Base-by-base conservation (phyloP, 371 early-diverging fungal genomes). In the Mortierella sp. region DNA sequence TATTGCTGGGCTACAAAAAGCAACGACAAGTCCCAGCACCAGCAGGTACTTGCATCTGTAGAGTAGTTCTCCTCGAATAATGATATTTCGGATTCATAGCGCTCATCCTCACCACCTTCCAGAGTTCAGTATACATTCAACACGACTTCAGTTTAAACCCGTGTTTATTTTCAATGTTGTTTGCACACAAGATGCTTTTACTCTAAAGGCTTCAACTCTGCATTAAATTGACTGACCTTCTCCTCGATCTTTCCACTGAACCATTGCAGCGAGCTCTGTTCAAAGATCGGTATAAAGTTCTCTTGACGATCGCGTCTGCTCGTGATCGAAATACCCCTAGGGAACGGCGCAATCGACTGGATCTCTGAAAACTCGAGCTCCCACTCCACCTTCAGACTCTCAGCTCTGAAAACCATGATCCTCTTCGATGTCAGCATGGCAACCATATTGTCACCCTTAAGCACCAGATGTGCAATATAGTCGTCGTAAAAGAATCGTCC, bases 401-500 rank as follows among this genome's bases (percentile, higher is more conserved):
- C 56, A n/a, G 86, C 91, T 39, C 87, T 80, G 43, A 92, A 83
- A 12, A 93, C 78, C 82, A 92, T 86, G 30, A 94, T 78, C 19
- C 90, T 84, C 49, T 83, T 83, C 49, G 87, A 87, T 0, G 94
- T 93, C 28, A 94, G 56, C 84, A 94, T 83, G 2, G 89, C 90
- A 0, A 92, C 88, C 67, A 91, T 86, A 39, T 92, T 91, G 54
- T 89, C 87, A 11, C 86, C 87, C 37, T 87, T 90, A 4, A 92
- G 85, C 68, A 71, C 94, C 47, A 94, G 81, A 63, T 98, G 98
- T 0, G 94, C 92, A 56, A 96, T 80, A 67, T 99, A 99, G 31
- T 85, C 85, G 56, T 97, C 97, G n/a, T 89, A 79, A 37, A 91
- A 88, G 71, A 89, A 96, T 52, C 83, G 84, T 3, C 97, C 97